These are phyloP conservation scores for Serendipita sp. DNA, from an alignment of 768 basidiomycete genomes.

Conservation along the genomic window DNA sequence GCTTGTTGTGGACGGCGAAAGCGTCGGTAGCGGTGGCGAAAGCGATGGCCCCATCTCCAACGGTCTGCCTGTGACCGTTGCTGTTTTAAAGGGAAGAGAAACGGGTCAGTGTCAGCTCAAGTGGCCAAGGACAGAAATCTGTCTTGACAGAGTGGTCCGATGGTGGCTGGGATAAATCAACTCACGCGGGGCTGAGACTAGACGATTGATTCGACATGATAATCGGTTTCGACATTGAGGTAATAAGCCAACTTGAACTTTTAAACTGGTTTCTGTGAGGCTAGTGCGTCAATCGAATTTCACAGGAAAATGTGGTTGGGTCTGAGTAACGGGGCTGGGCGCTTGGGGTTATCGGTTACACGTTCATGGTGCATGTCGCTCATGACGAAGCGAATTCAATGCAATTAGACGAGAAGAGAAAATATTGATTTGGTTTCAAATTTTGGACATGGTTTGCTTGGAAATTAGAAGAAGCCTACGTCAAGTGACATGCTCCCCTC, in stretches of 20 bases:
- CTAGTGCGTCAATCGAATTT: background rate
- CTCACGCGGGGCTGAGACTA: constrained; percentile 93
- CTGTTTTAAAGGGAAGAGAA: constrained; percentile 23
- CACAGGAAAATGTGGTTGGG: background rate
- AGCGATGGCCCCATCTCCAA: constrained; percentile 88
- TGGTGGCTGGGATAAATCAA: constrained; percentile 8
- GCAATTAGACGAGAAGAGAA: too few relatives aligned
- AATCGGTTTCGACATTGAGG: constrained; percentile 54
- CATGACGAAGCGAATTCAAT: background rate
- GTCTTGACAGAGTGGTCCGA: background rate
- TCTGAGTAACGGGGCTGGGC: background rate
- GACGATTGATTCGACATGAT: constrained; percentile 57
- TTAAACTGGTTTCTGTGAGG: background rate
- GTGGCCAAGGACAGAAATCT: background rate
- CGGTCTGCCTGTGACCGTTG: constrained; percentile 81
- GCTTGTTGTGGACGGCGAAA: constrained; percentile 71
- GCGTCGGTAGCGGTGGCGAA: constrained; percentile 63
- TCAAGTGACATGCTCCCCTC: background rate
- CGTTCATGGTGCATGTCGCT: background rate
- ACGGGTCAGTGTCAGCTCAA: constrained; percentile 12
- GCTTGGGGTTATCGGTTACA: background rate
- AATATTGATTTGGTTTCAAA: background rate
- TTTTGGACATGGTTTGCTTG: background rate
- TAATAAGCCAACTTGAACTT: constrained; percentile 8
- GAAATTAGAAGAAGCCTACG: background rate